Conservation (phyloP, 2,329 filamentous ascomycete species). For the Volutella citrinella region DNA sequence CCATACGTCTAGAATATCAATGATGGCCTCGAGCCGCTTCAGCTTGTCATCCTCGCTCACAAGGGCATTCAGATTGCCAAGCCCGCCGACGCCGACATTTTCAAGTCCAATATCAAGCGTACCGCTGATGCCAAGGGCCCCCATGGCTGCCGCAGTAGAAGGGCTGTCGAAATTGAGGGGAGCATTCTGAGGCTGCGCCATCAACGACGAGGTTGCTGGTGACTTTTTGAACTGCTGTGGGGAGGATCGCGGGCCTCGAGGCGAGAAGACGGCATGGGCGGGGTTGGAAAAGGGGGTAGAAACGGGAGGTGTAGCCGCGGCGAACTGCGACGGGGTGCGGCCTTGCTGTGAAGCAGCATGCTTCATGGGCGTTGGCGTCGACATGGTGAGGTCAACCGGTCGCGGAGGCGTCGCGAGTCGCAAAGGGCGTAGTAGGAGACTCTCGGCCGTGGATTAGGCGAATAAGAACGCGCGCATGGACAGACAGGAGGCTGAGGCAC, state of each 20-base stretch:
- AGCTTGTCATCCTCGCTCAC: constrained; percentile 53
- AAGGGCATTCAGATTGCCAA: constrained; percentile 40
- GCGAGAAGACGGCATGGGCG: constrained; percentile 57
- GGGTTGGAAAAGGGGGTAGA: constrained; percentile 64
- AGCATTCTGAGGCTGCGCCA: constrained; percentile 42
- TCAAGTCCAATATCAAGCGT: constrained; percentile 53
- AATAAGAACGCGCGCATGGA: too few relatives aligned
- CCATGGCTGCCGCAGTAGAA: constrained; percentile 59
- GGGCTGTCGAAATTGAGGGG: constrained; percentile 63
- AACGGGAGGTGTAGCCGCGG: constrained; percentile 61
- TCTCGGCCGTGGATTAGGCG: too few relatives aligned
- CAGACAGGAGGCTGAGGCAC: too few relatives aligned
- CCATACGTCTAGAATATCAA: constrained; percentile 48
- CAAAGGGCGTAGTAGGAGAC: too few relatives aligned
- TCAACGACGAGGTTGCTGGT: constrained; percentile 51
- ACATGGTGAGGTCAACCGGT: constrained; percentile 32
- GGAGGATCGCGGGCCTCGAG: constrained; percentile 55
- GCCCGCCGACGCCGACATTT: constrained; percentile 45
- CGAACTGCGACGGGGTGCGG: constrained; percentile 48
- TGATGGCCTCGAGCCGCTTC: constrained; percentile 51
- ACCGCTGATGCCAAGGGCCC: constrained; percentile 48
- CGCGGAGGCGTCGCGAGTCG: too few relatives aligned
- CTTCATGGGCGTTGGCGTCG: constrained; percentile 51
- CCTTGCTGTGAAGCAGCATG: constrained; percentile 41
- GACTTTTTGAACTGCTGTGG: constrained; percentile 65